These are phyloP conservation scores for Plasmopara muralis DNA, from an alignment of 352 stramenopile species.

Conservation along the genomic window DNA sequence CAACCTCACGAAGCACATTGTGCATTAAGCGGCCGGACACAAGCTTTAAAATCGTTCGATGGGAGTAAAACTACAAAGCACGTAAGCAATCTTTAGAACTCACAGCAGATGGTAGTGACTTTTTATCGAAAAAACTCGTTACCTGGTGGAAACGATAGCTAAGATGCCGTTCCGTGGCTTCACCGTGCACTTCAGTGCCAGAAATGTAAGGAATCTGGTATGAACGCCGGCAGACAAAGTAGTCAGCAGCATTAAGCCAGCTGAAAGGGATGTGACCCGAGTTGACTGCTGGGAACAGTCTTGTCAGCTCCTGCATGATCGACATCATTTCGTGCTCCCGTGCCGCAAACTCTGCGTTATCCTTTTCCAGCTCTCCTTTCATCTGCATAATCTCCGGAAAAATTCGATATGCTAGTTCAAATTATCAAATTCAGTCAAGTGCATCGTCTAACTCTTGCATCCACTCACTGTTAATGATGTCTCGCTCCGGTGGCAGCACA, in stretches of 20 bases:
- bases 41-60: conserved; percentile 56
- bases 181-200: conserved; percentile 37
- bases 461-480: conserved; percentile 81
- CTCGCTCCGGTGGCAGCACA: conserved; percentile 50
- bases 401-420: conserved; percentile 42
- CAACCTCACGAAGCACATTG: conserved; percentile 44
- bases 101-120: too few relatives aligned
- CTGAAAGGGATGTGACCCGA: conserved; percentile 35
- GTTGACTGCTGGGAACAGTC: conserved; percentile 44
- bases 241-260: conserved; percentile 66
- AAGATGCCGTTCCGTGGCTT: conserved; percentile 44
- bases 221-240: conserved; percentile 64
- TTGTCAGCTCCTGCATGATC: conserved; percentile 47
- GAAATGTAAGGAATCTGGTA: conserved; percentile 45
- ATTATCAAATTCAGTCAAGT: too few relatives aligned
- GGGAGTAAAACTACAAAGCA: conserved; percentile 57
- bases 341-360: conserved; percentile 39
- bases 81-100: too few relatives aligned
- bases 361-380: conserved; percentile 40
- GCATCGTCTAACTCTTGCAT: not conserved
- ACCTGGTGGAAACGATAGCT: conserved; percentile 72
- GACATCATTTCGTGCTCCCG: conserved; percentile 49
- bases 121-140: conserved; percentile 1
- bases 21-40: conserved; percentile 58
- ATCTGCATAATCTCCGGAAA: conserved; percentile 59